These are phyloP conservation scores for Botryosphaeria dothidea DNA, from an alignment of 2,329 filamentous ascomycete genomes.

Conservation along the genomic window DNA sequence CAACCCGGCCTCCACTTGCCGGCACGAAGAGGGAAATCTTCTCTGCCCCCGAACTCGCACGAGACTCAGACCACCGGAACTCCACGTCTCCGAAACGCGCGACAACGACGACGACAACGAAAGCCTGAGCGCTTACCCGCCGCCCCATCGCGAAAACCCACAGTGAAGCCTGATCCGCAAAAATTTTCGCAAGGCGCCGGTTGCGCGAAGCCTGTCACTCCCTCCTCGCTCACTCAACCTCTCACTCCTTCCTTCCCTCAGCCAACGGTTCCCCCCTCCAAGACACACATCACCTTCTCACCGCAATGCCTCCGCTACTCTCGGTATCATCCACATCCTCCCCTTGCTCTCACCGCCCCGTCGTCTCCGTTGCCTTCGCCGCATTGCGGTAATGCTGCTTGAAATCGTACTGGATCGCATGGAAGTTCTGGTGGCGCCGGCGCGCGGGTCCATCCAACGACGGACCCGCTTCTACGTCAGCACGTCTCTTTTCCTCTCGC, in stretches of 20 bases:
- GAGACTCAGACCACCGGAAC: constrained; percentile 5
- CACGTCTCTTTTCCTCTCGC: background rate
- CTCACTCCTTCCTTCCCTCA: background rate
- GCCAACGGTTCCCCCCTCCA: background rate
- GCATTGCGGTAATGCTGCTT: constrained; percentile 32
- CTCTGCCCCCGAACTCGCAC: background rate
- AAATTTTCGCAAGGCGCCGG: background rate
- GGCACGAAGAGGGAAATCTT: background rate
- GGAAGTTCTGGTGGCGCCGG: constrained; percentile 23
- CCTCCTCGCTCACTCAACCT: background rate
- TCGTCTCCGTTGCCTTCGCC: background rate
- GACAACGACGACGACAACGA: background rate
- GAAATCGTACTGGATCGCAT: constrained; percentile 35
- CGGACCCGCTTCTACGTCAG: background rate
- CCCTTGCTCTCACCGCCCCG: background rate
- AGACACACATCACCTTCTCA: background rate
- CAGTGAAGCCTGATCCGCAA: background rate
- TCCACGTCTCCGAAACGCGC: constrained; percentile 3
- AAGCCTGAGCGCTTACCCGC: background rate
- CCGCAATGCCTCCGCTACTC: background rate
- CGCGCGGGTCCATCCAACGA: background rate
- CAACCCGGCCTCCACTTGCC: background rate
- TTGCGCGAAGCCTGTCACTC: background rate
- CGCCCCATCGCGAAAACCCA: background rate
- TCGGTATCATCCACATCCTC: background rate